Evolutionary conservation across 1,284 basidiomycete genomes (phyloP).

Genomic region (Tremellales sp.): DNA sequence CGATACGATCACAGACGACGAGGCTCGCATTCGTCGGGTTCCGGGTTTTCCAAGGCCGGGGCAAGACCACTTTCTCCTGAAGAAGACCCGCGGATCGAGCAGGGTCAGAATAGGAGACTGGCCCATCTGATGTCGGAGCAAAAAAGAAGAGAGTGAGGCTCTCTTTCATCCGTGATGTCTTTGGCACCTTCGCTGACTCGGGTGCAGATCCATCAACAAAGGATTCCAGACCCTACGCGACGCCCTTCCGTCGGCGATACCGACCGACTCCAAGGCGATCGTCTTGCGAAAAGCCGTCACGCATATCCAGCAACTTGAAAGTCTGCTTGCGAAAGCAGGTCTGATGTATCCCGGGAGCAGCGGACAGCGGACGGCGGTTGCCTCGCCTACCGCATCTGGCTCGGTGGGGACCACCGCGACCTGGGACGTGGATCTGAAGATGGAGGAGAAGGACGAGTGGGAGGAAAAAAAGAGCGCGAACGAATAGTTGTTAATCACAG

Average conservation of each 20-base stretch:
- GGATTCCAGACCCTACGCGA: conserved; percentile 38
- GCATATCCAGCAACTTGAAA: conserved; percentile 39
- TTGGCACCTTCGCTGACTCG: neutral
- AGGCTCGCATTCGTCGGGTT: neutral
- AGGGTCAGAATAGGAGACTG: conserved; percentile 36
- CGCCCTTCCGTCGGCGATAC: conserved; percentile 30
- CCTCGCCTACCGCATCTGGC: neutral
- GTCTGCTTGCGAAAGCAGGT: conserved; percentile 24
- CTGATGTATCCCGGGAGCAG: conserved; percentile 11
- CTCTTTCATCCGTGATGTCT: neutral
- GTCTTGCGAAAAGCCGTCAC: conserved; percentile 43
- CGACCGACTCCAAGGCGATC: conserved; percentile 45
- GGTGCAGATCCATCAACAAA: conserved; percentile 41
- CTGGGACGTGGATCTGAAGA: conserved; percentile 1
- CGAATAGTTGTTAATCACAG: neutral
- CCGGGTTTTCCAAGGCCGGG: neutral
- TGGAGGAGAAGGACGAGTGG: neutral
- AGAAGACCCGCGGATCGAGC: conserved; percentile 3
- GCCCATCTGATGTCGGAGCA: conserved; percentile 47
- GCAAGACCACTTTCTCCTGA: neutral
- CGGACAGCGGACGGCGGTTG: neutral
- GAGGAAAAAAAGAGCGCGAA: neutral
- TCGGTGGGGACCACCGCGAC: neutral
- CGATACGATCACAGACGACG: conserved; percentile 2
- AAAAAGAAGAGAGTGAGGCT: conserved; percentile 44